phyloP scores from a whole-genome alignment of 495 filamentous ascomycete species.

The Entonaema liquescens region DNA sequence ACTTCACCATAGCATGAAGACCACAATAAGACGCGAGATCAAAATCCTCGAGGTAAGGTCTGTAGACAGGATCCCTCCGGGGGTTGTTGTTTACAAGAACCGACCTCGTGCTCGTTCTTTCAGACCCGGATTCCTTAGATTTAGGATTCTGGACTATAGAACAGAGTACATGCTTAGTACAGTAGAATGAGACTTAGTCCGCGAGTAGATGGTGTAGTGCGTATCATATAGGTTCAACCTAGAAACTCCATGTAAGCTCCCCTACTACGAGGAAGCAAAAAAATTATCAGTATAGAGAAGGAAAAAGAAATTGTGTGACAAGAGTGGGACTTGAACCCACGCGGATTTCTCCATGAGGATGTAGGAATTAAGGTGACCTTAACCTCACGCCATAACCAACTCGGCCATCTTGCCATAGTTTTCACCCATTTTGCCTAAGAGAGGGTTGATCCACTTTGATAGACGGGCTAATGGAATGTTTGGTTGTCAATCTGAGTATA shows the following conservation, averaged over 20 bases:
- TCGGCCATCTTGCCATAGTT: constrained; percentile 49
- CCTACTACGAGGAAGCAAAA: too few relatives aligned
- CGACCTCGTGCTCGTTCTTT: constrained; percentile 57
- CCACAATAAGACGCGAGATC: constrained; percentile 60
- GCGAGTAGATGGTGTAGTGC: too few relatives aligned
- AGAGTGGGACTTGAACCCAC: background rate
- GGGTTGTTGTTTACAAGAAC: constrained; percentile 29
- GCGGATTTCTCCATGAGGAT: constrained; percentile 52
- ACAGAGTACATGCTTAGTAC: constrained; percentile 57
- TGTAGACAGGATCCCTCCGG: constrained; percentile 19
- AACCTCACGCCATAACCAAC: constrained; percentile 57
- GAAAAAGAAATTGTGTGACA: background rate
- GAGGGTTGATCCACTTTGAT: background rate
- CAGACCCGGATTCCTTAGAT: constrained; percentile 61
- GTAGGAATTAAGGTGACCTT: constrained; percentile 47
- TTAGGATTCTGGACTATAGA: constrained; percentile 63
- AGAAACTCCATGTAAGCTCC: too few relatives aligned
- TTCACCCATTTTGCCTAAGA: background rate
- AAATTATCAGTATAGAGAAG: background rate
- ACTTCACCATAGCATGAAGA: constrained; percentile 54
- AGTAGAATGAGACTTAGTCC: too few relatives aligned
- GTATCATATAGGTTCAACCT: too few relatives aligned
- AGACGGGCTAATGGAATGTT: background rate
- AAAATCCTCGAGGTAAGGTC: constrained; percentile 43
- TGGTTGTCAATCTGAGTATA: background rate